A percentile compares a stretch with the other conserved stretches of the same genome.
Conservation (phyloP, 148 eudicot species). For the Rhododendron vialii region DNA sequence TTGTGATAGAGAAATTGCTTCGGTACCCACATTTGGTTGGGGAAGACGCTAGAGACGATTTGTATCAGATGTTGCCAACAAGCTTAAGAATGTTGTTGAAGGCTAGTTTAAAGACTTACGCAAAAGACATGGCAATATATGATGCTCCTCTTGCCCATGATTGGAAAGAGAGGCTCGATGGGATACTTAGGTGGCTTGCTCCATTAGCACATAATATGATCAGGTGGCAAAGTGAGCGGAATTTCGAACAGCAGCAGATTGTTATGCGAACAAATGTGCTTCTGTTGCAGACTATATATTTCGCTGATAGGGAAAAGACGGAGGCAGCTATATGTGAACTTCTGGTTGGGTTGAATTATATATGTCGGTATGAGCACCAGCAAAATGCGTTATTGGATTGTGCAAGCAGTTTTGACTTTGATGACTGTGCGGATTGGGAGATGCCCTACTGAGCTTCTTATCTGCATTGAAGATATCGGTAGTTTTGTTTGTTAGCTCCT, state of each 20-base stretch:
- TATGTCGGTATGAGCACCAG: slow-evolving; percentile 89
- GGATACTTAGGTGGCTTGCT: slow-evolving; percentile 65
- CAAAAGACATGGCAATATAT: slow-evolving; percentile 62
- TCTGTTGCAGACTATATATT: slow-evolving; percentile 77
- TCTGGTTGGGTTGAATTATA: slow-evolving; percentile 74
- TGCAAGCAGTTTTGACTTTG: slow-evolving; percentile 85
- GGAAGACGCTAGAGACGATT: slow-evolving; percentile 84
- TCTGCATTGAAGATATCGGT: slow-evolving; percentile 19
- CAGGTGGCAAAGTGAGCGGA: slow-evolving; percentile 93
- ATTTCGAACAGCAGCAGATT: slow-evolving; percentile 81
- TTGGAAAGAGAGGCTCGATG: slow-evolving; percentile 74
- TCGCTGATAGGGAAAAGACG: slow-evolving; percentile 68
- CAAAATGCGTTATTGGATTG: slow-evolving; percentile 90
- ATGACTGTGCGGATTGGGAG: slow-evolving; percentile 90
- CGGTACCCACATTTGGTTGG: slow-evolving; percentile 84
- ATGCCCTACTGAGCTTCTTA: slow-evolving; percentile 48
- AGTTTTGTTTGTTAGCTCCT: slow-evolving; percentile 15
- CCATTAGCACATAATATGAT: slow-evolving; percentile 93
- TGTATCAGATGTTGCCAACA: slow-evolving; percentile 85
- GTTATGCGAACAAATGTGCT: slow-evolving; percentile 70
- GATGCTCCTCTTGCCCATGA: slow-evolving; percentile 88
- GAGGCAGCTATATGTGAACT: slow-evolving; percentile 82
- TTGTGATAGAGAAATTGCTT: slow-evolving; percentile 77
- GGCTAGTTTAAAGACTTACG: slow-evolving; percentile 52
- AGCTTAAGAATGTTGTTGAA: slow-evolving; percentile 64